Evolutionary conservation across 176 grass and related monocot genomes (phyloP).

Genomic region (Oryza longistaminata): DNA sequence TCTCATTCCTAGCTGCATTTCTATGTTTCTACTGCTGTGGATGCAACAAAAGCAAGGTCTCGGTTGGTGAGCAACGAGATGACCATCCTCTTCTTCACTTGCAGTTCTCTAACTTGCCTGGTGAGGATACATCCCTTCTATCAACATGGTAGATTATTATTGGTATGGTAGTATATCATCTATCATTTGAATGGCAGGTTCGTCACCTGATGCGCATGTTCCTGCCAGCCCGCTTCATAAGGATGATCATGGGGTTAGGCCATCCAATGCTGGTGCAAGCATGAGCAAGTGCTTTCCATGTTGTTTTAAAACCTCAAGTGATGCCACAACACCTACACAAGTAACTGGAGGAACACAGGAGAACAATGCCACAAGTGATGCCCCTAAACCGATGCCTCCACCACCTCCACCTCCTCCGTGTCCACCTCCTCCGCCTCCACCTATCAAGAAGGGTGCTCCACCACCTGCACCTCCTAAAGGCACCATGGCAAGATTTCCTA

Average conservation of each 20-base stretch:
- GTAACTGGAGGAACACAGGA: slow-evolving; percentile 32
- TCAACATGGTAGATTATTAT: not conserved
- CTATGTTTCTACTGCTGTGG: slow-evolving; percentile 53
- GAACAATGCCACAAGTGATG: slow-evolving; percentile 24
- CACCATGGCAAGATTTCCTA: slow-evolving; percentile 33
- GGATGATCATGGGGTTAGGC: slow-evolving; percentile 14
- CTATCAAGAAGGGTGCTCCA: slow-evolving; percentile 28
- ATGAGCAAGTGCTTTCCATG: slow-evolving; percentile 44
- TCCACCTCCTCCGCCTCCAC: slow-evolving; percentile 32
- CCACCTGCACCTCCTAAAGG: slow-evolving; percentile 35
- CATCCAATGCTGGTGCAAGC: slow-evolving; percentile 16
- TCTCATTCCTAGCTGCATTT: slow-evolving; percentile 42
- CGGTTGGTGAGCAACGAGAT: slow-evolving; percentile 44
- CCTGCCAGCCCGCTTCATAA: slow-evolving; percentile 27
- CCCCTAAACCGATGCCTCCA: slow-evolving; percentile 32
- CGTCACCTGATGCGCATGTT: not conserved
- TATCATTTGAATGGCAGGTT: slow-evolving; percentile 25
- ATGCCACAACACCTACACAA: not conserved
- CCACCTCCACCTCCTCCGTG: slow-evolving; percentile 23
- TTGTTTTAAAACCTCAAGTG: slow-evolving; percentile 35
- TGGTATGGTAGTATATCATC: not conserved
- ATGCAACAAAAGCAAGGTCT: slow-evolving; percentile 59
- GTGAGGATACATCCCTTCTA: slow-evolving; percentile 24
- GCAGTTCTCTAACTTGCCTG: slow-evolving; percentile 29
- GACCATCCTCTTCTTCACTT: slow-evolving; percentile 54